phyloP scores from a whole-genome alignment of 371 early-diverging fungal genomes.

The Lichtheimia ornata region DNA sequence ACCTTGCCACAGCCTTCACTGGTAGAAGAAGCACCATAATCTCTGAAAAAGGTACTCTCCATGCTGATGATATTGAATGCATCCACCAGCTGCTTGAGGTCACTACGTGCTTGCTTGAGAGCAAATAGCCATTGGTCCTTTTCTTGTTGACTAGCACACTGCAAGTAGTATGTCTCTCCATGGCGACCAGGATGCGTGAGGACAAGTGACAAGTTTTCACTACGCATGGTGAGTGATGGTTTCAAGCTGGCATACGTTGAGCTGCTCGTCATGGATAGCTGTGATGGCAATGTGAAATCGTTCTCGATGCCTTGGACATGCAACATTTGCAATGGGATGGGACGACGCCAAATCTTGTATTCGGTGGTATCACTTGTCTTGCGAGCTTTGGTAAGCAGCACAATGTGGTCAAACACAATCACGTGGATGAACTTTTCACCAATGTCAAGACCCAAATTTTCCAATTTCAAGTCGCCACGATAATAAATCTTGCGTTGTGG shows the following conservation, averaged over 20 bases:
- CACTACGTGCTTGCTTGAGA: constrained; percentile 65
- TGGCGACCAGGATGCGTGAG: constrained; percentile 23
- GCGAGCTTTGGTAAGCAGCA: constrained; percentile 72
- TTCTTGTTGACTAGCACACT: constrained; percentile 45
- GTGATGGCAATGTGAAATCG: constrained; percentile 10
- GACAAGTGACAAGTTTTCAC: constrained; percentile 8
- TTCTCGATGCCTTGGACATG: constrained; percentile 12
- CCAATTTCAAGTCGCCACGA: constrained; percentile 71
- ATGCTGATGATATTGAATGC: constrained; percentile 55
- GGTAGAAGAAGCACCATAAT: constrained; percentile 2
- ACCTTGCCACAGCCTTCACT: constrained; percentile 38
- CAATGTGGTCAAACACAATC: constrained; percentile 80
- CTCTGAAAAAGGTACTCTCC: constrained; percentile 14
- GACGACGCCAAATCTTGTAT: constrained; percentile 59
- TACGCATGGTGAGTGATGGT: constrained; percentile 5
- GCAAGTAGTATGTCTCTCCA: constrained; percentile 14
- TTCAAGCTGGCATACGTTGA: constrained; percentile 2
- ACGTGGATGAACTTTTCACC: constrained; percentile 62
- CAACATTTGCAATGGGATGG: constrained; percentile 58
- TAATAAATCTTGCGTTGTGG: constrained; percentile 68
- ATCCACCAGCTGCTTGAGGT: constrained; percentile 27
- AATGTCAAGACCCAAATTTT: constrained; percentile 55
- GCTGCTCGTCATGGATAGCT: constrained; percentile 6
- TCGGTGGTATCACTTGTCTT: constrained; percentile 33
- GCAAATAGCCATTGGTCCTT: constrained; percentile 76